Base-by-base conservation (phyloP, 2,329 filamentous ascomycete species). In the Xylaria sp. region DNA sequence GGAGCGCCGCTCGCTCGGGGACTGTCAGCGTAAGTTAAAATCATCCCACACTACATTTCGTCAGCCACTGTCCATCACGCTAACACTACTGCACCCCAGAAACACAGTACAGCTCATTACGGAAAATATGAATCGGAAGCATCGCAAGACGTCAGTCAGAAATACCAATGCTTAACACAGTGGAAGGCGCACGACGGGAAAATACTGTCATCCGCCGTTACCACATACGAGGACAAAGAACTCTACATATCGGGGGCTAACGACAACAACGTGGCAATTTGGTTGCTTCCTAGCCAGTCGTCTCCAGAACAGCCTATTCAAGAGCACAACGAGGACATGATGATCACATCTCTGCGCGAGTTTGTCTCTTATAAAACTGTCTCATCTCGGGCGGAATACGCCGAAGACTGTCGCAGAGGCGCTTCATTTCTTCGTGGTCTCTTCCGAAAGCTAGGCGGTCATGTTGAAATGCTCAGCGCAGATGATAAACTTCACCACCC, bases 211-310 rank as follows among this genome's bases (percentile, higher is more conserved):
- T 97, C 94, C 0, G 90, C 91, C 0, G 85, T 90, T 17, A 89
- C 89, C 0, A 87, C 81, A 0, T 86, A 90, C 73, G 85, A 89
- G 29, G 85, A 86, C 51, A 86, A 90, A 60, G 86, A 90, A n/a
- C 86, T 95, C n/a, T 95, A 92, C 73, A 92, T 97, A 52, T 97
- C 94, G 0, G 95, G 95, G 8, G 93, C 92, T 48, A 99, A 96
- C 71, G 95, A 99, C 75, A 90, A 93, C 72, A 90, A 88, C 0
- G 87, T 99, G 25, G 90, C 92, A 7, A 86, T 98, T 19, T 99
- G 95, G 95, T 87, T 94, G 67, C 83, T 96, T 53, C 78, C 81
- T 3, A 79, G 80, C 54, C 79, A 78, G 60, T 76, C 78, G 1
- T 65, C 77, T 2, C 62, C 74, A 0, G 77, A 80, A 19, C 68